Conservation (phyloP, 805 yeast species). For the Myxozyma neglecta region DNA sequence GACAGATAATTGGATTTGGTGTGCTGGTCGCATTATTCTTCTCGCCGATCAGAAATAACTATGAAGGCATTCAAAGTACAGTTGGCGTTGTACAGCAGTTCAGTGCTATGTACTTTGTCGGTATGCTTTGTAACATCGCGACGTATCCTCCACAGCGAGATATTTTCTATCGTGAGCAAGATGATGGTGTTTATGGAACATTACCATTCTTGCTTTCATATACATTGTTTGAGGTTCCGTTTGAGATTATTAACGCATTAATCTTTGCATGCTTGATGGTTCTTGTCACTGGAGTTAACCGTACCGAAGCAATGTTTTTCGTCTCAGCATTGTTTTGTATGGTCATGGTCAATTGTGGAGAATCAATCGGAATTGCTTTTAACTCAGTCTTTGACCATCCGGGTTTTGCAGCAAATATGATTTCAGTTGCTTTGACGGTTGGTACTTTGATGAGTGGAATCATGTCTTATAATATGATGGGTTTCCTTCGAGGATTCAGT, state of each 20-base stretch:
- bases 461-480: slow-evolving; percentile 74
- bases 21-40: slow-evolving; percentile 67
- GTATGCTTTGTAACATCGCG: slow-evolving; percentile 75
- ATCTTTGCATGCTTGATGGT: slow-evolving; percentile 63
- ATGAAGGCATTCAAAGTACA: slow-evolving; percentile 59
- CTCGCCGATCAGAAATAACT: slow-evolving; percentile 53
- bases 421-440: slow-evolving; percentile 63
- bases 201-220: slow-evolving; percentile 63
- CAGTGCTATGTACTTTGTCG: slow-evolving; percentile 70
- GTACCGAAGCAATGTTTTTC: slow-evolving; percentile 67
- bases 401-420: slow-evolving; percentile 76
- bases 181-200: slow-evolving; percentile 68
- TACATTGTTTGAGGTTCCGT: slow-evolving; percentile 63
- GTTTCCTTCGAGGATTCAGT: slow-evolving; percentile 66
- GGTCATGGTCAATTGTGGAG: slow-evolving; percentile 70
- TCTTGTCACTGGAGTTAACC: slow-evolving; percentile 70
- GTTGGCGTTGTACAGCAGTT: slow-evolving; percentile 76
- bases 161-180: slow-evolving; percentile 74
- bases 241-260: slow-evolving; percentile 59
- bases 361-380: slow-evolving; percentile 77
- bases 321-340: slow-evolving; percentile 56
- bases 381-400: slow-evolving; percentile 71
- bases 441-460: slow-evolving; percentile 85
- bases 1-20: slow-evolving; percentile 65
- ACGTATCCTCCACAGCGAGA: slow-evolving; percentile 72